Base-by-base conservation (phyloP, 768 basidiomycete species). In the Naganishia friedmannii region DNA sequence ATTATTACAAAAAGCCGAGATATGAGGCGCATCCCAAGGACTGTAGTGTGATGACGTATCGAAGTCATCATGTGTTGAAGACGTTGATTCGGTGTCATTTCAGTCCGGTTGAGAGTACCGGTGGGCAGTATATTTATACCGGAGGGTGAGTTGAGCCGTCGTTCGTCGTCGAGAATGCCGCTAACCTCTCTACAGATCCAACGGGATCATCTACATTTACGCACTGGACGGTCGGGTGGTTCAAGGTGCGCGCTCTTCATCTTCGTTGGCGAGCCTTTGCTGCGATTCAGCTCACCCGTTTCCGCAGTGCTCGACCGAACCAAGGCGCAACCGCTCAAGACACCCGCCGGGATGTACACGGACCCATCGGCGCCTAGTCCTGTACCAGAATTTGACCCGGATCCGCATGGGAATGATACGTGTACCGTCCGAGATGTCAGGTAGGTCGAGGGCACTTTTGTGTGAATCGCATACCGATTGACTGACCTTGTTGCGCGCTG, bases 21-120 rank as follows among this genome's bases (percentile, higher is more conserved):
- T 83, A 82, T 73, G 74, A 80, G 17, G 87, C 88, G 13, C 94
- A 94, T 81, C 95, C 93, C 7, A 83, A 85, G 69, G 93, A 98
- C 76, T 93, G 92, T 78, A 93, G 91, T 74, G 89, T 98, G 39
- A 95, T 95, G 94, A 90, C 91, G 1, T 99, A 92, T 79, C 86
- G 91, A 53, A 96, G 96, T 1, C 96, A 98, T 77, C 84, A 87
- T 13, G 92, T 98, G 28, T 82, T 95, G 53, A 86, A 89, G 53
- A 99, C 96, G 0, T 86, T 99, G 68, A 96, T 99, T 74, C 86
- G 96, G 67, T 97, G 94, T 78, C 90, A 97, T 82, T 99, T 98
- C 82, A 94, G 92, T 74, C 96, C 96, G 26, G 84, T 85, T 5
- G 90, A 93, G 79, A 93, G 92, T 5, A 99, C 96, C 8, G 93